Percentiles rank a stretch among this genome's conserved stretches.
These are phyloP conservation scores for Colletotrichum sidae DNA, from an alignment of 2,329 filamentous ascomycete genomes.

Conservation along the genomic window DNA sequence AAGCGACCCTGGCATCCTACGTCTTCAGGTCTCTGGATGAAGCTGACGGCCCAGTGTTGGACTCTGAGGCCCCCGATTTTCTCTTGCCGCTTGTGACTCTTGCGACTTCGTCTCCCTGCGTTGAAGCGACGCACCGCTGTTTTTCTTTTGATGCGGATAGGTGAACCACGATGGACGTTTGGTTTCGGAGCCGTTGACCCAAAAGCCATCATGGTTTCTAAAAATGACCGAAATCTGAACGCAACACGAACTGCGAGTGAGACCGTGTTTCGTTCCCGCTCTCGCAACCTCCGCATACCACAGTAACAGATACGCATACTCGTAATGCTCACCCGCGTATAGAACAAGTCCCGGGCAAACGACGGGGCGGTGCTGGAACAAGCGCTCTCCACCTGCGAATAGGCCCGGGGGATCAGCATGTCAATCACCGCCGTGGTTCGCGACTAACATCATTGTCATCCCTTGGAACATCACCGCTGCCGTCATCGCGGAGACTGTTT, in stretches of 20 bases:
- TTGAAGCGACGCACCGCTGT: constrained; percentile 17
- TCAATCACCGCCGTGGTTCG: background rate
- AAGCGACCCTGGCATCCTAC: constrained; percentile 20
- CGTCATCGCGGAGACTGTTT: constrained; percentile 24
- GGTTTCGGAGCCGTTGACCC: too few species aligned
- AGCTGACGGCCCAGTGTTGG: constrained; percentile 17
- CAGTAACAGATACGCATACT: background rate
- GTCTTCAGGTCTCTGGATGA: constrained; percentile 26
- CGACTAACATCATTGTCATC: background rate
- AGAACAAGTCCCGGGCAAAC: constrained; percentile 6
- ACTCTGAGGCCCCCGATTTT: constrained; percentile 19
- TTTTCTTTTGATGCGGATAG: background rate
- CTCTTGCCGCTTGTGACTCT: constrained; percentile 27
- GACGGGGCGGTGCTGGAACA: constrained; percentile 24
- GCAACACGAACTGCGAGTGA: background rate
- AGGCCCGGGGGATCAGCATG: constrained; percentile 5
- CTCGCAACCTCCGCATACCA: constrained; percentile 18
- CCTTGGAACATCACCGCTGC: constrained; percentile 3
- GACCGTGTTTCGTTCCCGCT: constrained; percentile 21
- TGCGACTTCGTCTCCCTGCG: constrained; percentile 32
- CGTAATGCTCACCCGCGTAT: constrained; percentile 18
- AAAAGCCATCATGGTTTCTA: background rate
- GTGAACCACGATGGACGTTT: too few species aligned
- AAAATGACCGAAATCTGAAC: constrained; percentile 2
- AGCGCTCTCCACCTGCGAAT: constrained; percentile 13